A percentile compares a stretch with the other conserved stretches of the same genome.
Evolutionary conservation across 345 rosid genomes (phyloP).

Genomic region (Physaria fendleri): DNA sequence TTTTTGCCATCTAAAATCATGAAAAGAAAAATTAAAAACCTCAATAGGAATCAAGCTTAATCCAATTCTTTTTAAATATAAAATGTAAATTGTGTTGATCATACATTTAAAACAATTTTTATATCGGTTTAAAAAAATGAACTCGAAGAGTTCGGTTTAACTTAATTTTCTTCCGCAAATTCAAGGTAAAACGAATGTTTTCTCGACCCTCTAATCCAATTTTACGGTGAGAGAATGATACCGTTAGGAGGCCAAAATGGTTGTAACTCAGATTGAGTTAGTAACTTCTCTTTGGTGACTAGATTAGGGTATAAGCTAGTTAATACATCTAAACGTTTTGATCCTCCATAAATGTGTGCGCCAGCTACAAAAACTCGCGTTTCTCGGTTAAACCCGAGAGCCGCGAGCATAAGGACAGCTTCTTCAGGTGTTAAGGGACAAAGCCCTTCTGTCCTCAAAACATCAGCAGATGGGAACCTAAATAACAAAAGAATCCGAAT

Average conservation of each 20-base stretch:
- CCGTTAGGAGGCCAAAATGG: too few species aligned
- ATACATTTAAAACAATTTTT: too few species aligned
- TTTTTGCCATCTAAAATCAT: constrained; percentile 63
- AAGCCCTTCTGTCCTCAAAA: constrained; percentile 73
- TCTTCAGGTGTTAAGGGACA: constrained; percentile 96
- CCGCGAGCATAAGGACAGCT: constrained; percentile 87
- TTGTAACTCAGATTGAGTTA: constrained; percentile 58
- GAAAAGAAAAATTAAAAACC: too few species aligned
- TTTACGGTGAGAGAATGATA: too few species aligned
- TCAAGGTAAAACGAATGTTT: too few species aligned
- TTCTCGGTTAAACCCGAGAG: constrained; percentile 78
- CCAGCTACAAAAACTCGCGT: constrained; percentile 83
- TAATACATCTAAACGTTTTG: constrained; percentile 50
- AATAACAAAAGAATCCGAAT: not conserved
- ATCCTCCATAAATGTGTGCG: constrained; percentile 79
- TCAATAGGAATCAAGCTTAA: too few species aligned
- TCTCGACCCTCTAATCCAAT: too few species aligned
- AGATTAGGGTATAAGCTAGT: constrained; percentile 78
- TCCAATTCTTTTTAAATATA: too few species aligned
- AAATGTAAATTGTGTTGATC: too few species aligned
- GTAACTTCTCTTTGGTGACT: constrained; percentile 82
- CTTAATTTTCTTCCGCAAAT: too few species aligned
- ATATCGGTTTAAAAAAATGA: too few species aligned
- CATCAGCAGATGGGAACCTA: constrained; percentile 73
- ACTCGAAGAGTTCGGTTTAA: too few species aligned